phyloP scores from a whole-genome alignment of 306 rosid genomes.

The Casuarina equisetifolia region DNA sequence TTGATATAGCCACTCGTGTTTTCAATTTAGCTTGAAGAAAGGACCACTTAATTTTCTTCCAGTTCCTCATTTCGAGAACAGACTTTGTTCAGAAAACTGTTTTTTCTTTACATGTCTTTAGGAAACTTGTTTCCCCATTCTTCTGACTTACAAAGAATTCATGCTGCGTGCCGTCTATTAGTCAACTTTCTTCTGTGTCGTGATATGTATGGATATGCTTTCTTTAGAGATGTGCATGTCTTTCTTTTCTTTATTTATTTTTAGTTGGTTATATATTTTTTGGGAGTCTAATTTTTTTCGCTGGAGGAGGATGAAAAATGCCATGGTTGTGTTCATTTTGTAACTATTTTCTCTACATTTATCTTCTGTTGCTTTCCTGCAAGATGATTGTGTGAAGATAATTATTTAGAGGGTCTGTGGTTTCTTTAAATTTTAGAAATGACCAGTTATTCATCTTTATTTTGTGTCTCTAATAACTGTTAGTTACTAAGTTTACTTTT shows the following conservation, averaged over 20 bases:
- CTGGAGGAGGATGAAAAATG: constrained; percentile 1
- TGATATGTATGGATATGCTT: not conserved
- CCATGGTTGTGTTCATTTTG: not conserved
- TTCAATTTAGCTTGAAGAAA: not conserved
- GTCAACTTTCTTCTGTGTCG: not conserved
- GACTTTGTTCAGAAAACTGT: not conserved
- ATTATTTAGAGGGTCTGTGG: not conserved
- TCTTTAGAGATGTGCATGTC: not conserved
- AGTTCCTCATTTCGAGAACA: not conserved
- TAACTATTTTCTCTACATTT: not conserved
- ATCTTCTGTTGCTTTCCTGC: not conserved
- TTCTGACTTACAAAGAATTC: not conserved
- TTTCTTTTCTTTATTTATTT: not conserved
- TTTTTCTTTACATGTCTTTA: not conserved
- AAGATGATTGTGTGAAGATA: not conserved
- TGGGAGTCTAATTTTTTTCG: not conserved
- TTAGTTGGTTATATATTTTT: not conserved
- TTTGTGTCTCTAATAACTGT: not conserved
- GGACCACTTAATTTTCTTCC: not conserved
- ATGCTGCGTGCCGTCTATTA: not conserved
- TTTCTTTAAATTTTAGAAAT: not conserved
- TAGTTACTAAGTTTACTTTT: constrained; percentile 1
- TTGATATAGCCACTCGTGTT: not conserved
- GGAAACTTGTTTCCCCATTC: not conserved
- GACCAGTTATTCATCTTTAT: not conserved